Conservation (phyloP, 352 stramenopile species). For the Chrysophaeum taylorii region DNA sequence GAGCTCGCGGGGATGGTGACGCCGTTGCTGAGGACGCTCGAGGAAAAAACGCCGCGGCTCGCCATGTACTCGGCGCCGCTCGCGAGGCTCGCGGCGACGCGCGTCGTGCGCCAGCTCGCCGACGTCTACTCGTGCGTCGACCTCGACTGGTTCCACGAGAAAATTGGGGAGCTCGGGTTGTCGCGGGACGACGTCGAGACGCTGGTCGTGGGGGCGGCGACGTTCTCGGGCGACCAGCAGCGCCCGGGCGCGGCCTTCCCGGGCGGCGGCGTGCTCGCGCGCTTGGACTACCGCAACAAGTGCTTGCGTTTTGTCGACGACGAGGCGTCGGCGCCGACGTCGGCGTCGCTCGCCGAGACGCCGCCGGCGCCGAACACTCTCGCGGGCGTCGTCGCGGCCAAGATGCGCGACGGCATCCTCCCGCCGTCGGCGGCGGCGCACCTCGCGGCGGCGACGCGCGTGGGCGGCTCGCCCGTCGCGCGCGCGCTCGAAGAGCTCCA, state of each 20-base stretch:
- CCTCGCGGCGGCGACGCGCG: conserved; percentile 4
- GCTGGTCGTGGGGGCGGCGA: conserved; percentile 50
- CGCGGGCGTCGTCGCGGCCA: conserved; percentile 45
- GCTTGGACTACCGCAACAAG: conserved; percentile 49
- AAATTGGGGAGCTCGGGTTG: conserved; percentile 44
- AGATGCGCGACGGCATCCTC: conserved; percentile 72
- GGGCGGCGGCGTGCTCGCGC: conserved; percentile 31
- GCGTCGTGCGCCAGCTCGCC: conserved; percentile 49
- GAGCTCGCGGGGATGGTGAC: conserved; percentile 48
- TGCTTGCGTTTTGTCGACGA: conserved; percentile 65
- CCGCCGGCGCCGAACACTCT: conserved; percentile 53
- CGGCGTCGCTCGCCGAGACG: conserved; percentile 30
- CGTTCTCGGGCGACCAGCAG: conserved; percentile 30
- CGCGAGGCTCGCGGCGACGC: conserved; percentile 18
- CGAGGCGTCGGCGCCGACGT: background rate
- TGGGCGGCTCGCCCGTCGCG: conserved; percentile 28
- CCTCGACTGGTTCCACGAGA: conserved; percentile 46
- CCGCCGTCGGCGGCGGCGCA: conserved; percentile 55
- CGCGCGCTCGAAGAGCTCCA: conserved; percentile 50
- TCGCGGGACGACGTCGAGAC: conserved; percentile 53
- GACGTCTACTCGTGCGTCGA: conserved; percentile 49
- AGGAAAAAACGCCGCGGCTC: conserved; percentile 30
- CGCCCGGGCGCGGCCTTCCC: conserved; percentile 38
- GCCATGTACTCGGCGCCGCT: conserved; percentile 46
- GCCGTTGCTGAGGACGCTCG: conserved; percentile 44